Conservation (phyloP, 2,329 filamentous ascomycete genomes). For the Aspergillus sp. region DNA sequence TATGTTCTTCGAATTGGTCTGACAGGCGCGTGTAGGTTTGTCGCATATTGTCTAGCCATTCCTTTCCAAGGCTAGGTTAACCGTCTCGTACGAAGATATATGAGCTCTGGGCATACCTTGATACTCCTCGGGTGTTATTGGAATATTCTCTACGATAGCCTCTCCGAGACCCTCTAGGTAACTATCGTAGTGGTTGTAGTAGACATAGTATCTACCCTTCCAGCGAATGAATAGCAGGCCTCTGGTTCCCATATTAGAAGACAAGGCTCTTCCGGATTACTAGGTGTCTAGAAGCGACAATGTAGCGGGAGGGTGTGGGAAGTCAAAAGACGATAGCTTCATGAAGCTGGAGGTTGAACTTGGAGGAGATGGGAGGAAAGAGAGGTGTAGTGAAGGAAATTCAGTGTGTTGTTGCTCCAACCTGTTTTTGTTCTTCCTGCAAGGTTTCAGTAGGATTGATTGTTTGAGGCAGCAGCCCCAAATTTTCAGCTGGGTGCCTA, state of each 20-base stretch:
- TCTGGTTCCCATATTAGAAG: conserved; percentile 21
- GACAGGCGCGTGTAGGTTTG: conserved; percentile 13
- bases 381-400: background rate
- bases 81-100: background rate
- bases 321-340: too few species aligned
- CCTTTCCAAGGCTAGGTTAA: conserved; percentile 2
- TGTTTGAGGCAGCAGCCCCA: background rate
- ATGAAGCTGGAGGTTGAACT: too few species aligned
- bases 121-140: conserved; percentile 19
- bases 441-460: background rate
- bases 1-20: conserved; percentile 18
- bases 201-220: conserved; percentile 26
- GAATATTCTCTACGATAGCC: conserved; percentile 22
- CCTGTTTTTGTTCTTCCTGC: background rate
- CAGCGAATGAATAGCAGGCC: conserved; percentile 24
- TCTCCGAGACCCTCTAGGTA: conserved; percentile 26
- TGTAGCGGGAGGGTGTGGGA: too few species aligned
- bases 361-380: background rate
- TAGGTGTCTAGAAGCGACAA: too few species aligned
- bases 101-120: conserved; percentile 8
- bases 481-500: background rate
- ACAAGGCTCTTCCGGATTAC: background rate
- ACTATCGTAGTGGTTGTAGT: conserved; percentile 26
- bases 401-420: background rate
- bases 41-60: conserved; percentile 24